Evolutionary conservation across 1,139 yeast genomes (phyloP).

Genomic region (Pichia kudriavzevii): DNA sequence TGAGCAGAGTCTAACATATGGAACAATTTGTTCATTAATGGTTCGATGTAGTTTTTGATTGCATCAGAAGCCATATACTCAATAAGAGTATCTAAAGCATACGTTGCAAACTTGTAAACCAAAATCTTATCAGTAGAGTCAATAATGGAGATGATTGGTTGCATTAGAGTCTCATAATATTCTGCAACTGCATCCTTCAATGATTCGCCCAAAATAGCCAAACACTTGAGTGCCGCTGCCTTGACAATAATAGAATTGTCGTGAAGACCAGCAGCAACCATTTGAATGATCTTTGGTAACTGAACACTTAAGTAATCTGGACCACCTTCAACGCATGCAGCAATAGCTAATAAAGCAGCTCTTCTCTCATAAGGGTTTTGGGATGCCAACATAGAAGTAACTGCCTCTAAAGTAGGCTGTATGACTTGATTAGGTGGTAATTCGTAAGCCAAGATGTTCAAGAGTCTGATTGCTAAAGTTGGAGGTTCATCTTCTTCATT

Average conservation of each 20-base stretch:
- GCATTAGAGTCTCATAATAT: constrained; percentile 74
- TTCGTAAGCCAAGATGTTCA: constrained; percentile 71
- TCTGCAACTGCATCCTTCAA: constrained; percentile 79
- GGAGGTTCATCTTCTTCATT: constrained; percentile 84
- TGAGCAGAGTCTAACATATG: constrained; percentile 64
- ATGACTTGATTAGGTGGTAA: constrained; percentile 92
- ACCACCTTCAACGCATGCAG: constrained; percentile 85
- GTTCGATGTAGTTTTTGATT: constrained; percentile 72
- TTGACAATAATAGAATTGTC: constrained; percentile 73
- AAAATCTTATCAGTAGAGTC: constrained; percentile 78
- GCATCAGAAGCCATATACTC: constrained; percentile 89
- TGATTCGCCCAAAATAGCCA: constrained; percentile 73
- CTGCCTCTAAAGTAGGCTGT: constrained; percentile 64
- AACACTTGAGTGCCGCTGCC: constrained; percentile 79
- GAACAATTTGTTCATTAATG: constrained; percentile 84
- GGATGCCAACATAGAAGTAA: constrained; percentile 58
- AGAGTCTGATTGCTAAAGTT: constrained; percentile 69
- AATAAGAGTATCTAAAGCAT: constrained; percentile 83
- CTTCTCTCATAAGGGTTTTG: constrained; percentile 72
- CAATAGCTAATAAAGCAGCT: constrained; percentile 77
- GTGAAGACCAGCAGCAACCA: constrained; percentile 67
- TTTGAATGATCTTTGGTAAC: constrained; percentile 63
- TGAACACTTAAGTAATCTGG: constrained; percentile 85
- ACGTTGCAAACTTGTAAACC: constrained; percentile 86
- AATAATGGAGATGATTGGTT: constrained; percentile 79